Evolutionary conservation across 2,329 filamentous ascomycete species (phyloP).

Genomic region (Shiraia bambusicola): DNA sequence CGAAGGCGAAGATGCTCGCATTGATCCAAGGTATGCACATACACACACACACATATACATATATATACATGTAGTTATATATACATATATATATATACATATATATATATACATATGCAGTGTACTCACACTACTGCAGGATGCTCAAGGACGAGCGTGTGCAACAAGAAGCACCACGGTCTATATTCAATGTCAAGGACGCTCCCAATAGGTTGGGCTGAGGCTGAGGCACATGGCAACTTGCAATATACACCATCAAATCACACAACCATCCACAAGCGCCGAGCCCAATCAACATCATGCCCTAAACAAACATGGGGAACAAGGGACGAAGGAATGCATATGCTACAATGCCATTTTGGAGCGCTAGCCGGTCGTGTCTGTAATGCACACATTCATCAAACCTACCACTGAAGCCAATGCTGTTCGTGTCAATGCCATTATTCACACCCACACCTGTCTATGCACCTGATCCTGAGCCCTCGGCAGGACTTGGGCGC

Average conservation of each 20-base stretch:
- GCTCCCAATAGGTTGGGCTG: conserved; percentile 76
- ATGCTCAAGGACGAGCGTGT: conserved; percentile 93
- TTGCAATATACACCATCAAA: not conserved
- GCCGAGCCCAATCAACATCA: conserved; percentile 12
- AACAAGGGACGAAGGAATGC: conserved; percentile 2
- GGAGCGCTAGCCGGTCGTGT: conserved; percentile 26
- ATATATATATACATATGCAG: too few species aligned
- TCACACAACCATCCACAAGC: conserved; percentile 1
- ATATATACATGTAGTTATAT: too few species aligned
- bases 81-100: too few species aligned
- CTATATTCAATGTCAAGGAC: conserved; percentile 75
- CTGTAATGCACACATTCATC: conserved; percentile 33
- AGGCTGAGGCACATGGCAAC: conserved; percentile 25
- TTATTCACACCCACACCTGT: conserved; percentile 22
- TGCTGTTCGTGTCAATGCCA: conserved; percentile 30
- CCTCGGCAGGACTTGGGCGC: conserved; percentile 52
- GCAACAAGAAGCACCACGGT: conserved; percentile 58
- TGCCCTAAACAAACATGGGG: conserved; percentile 12
- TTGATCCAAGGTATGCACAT: conserved; percentile 65
- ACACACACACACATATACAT: too few species aligned
- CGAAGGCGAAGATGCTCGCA: conserved; percentile 85
- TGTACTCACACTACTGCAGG: conserved; percentile 39
- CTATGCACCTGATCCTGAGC: conserved; percentile 34
- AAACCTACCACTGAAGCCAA: conserved; percentile 35
- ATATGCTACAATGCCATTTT: conserved; percentile 31